These are phyloP conservation scores for Pseudopyricularia cyperi DNA, from an alignment of 2,329 filamentous ascomycete species.

Conservation along the genomic window DNA sequence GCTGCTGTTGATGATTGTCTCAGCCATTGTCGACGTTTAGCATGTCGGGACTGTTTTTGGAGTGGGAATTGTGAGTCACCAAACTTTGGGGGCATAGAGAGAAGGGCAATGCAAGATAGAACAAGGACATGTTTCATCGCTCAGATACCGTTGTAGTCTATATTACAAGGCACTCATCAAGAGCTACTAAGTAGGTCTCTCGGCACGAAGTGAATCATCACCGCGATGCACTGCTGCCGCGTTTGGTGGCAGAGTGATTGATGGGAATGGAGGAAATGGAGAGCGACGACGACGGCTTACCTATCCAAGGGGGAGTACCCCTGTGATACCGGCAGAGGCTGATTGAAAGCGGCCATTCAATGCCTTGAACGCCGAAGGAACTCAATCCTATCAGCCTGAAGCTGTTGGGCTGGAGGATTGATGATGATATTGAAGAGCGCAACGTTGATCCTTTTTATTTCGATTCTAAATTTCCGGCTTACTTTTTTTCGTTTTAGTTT, in stretches of 20 bases:
- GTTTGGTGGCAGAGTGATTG: not conserved
- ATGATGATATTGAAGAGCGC: not conserved
- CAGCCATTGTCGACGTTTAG: conserved; percentile 16
- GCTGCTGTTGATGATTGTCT: conserved; percentile 11
- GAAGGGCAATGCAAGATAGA: too few relatives aligned
- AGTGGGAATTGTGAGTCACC: not conserved
- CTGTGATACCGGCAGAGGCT: conserved; percentile 4
- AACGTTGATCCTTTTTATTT: too few relatives aligned
- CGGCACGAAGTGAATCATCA: conserved; percentile 50
- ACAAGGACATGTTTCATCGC: conserved; percentile 20
- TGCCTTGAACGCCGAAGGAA: too few relatives aligned
- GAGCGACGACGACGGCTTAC: conserved; percentile 9
- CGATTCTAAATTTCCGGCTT: not conserved
- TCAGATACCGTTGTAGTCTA: conserved; percentile 99
- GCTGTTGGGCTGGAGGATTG: not conserved
- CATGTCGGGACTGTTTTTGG: conserved; percentile 8
- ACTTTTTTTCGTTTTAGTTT: not conserved
- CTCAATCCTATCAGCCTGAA: not conserved
- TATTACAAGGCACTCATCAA: conserved; percentile 51
- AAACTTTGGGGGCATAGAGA: not conserved
- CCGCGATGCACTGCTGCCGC: conserved; percentile 17
- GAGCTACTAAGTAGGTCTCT: conserved; percentile 47
- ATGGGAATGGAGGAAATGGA: not conserved
- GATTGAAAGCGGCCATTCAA: conserved; percentile 7
- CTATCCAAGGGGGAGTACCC: conserved; percentile 13